These are phyloP conservation scores for Aristolochia contorta DNA, from an alignment of 164 flowering plant species.

Conservation along the genomic window DNA sequence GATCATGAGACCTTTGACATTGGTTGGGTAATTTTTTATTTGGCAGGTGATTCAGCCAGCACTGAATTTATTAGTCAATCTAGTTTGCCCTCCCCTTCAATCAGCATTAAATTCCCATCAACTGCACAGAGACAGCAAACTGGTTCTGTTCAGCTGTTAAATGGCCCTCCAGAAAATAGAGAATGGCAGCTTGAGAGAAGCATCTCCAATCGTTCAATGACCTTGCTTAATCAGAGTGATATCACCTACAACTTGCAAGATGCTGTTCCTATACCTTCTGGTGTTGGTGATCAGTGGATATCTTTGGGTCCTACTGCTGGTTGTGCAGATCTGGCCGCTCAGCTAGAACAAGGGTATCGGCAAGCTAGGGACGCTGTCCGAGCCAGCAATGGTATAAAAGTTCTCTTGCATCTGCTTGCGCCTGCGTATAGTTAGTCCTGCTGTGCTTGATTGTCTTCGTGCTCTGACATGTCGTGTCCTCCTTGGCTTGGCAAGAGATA, in stretches of 20 bases:
- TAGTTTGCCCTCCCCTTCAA: constrained; percentile 98
- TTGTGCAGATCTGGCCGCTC: constrained; percentile 92
- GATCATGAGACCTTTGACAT: neutral
- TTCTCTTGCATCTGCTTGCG: constrained; percentile 90
- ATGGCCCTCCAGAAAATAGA: constrained; percentile 37
- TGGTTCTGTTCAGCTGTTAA: constrained; percentile 35
- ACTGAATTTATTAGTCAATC: constrained; percentile 74
- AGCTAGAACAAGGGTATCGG: constrained; percentile 75
- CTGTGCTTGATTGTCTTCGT: constrained; percentile 82
- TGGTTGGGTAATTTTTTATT: neutral
- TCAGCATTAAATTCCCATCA: constrained; percentile 60
- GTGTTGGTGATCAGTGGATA: constrained; percentile 87
- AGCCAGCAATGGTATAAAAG: constrained; percentile 90
- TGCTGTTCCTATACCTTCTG: constrained; percentile 21
- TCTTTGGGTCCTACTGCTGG: constrained; percentile 87
- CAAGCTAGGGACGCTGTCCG: constrained; percentile 98
- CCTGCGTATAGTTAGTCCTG: constrained; percentile 66
- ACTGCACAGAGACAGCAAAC: constrained; percentile 52
- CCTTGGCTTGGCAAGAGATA: constrained; percentile 98
- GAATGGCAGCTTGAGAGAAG: constrained; percentile 44
- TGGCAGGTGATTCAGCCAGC: constrained; percentile 87
- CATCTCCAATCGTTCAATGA: constrained; percentile 30
- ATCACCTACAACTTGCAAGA: constrained; percentile 22
- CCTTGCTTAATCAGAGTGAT: constrained; percentile 33
- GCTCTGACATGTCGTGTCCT: constrained; percentile 95